Conservation (phyloP, 345 rosid species). For the Eucalyptus leucophloia region DNA sequence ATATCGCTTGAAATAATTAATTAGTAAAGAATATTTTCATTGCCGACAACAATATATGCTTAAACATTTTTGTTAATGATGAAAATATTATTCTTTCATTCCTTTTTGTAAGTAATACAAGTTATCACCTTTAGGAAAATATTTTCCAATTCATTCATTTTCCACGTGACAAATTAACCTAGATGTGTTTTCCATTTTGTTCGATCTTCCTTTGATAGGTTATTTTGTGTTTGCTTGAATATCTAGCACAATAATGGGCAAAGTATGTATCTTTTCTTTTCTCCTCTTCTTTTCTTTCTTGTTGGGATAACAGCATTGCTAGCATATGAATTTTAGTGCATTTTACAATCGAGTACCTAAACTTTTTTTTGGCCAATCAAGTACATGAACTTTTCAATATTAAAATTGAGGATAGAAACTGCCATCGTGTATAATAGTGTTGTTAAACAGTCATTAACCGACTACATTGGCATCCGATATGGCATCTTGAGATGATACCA, state of each 20-base stretch:
- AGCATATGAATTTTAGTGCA: background rate
- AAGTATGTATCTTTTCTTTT: background rate
- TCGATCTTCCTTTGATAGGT: background rate
- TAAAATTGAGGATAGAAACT: background rate
- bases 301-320: background rate
- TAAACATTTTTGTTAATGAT: too few relatives aligned
- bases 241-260: background rate
- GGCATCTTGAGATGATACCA: background rate
- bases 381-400: background rate
- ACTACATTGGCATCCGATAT: background rate
- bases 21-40: too few relatives aligned
- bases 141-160: too few relatives aligned
- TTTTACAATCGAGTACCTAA: background rate
- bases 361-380: background rate
- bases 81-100: too few relatives aligned
- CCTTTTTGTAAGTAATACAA: too few relatives aligned
- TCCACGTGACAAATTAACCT: rapidly evolving
- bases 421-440: background rate
- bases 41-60: background rate
- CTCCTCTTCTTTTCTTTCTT: background rate
- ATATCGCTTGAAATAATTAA: too few relatives aligned
- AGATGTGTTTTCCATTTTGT: background rate
- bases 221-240: background rate
- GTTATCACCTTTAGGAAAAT: background rate
- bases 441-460: background rate